These are phyloP conservation scores for Pichia nakasei DNA, from an alignment of 805 yeast genomes.

Conservation along the genomic window DNA sequence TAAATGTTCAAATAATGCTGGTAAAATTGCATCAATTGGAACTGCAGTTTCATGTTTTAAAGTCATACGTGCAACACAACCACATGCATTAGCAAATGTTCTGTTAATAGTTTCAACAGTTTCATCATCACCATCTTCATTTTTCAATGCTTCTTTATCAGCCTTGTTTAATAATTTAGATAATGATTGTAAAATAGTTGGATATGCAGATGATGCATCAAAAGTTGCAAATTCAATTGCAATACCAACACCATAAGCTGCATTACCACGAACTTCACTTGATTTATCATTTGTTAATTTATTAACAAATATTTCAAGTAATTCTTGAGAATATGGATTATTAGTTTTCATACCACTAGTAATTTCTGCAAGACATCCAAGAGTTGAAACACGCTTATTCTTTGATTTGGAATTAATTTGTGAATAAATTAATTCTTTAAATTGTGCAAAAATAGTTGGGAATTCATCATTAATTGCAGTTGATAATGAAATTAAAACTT, in stretches of 20 bases:
- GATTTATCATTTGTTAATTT: conserved; percentile 69
- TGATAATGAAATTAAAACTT: conserved; percentile 72
- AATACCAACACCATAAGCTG: conserved; percentile 93
- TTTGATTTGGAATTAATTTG: conserved; percentile 55
- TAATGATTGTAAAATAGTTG: conserved; percentile 55
- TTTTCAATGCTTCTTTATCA: conserved; percentile 54
- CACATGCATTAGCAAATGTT: conserved; percentile 89
- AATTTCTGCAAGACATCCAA: conserved; percentile 89
- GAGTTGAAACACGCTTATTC: conserved; percentile 71
- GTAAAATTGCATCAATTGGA: conserved; percentile 71
- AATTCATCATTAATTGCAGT: conserved; percentile 75
- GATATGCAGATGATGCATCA: conserved; percentile 57
- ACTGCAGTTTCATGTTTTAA: conserved; percentile 61
- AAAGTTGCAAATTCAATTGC: conserved; percentile 43
- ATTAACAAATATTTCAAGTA: conserved; percentile 60
- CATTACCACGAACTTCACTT: conserved; percentile 84
- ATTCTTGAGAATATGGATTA: conserved; percentile 60
- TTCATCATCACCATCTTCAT: conserved; percentile 66
- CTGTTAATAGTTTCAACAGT: conserved; percentile 71
- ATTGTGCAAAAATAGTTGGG: conserved; percentile 55
- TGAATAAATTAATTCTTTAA: conserved; percentile 53
- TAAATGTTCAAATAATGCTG: conserved; percentile 64
- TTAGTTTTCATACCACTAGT: conserved; percentile 59
- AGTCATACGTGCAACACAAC: conserved; percentile 91
- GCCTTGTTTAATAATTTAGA: conserved; percentile 72